Percentiles rank a stretch among this genome's conserved stretches.
Conservation (phyloP, 768 basidiomycete species). For the Stropharia rugosoannulata region DNA sequence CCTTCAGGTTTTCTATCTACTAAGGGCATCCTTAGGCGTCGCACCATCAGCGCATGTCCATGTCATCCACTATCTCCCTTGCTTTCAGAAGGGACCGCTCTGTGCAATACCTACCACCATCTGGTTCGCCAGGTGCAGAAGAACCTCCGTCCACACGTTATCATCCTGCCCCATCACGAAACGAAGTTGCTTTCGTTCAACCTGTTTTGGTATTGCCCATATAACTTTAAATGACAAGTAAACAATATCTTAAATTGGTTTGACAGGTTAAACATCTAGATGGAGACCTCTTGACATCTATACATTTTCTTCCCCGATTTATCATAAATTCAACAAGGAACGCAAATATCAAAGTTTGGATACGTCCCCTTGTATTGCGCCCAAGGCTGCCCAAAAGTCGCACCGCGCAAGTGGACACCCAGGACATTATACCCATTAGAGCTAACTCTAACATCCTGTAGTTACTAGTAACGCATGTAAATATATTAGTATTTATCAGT, state of each 20-base stretch:
- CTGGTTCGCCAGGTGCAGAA: conserved; percentile 35
- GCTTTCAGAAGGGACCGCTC: conserved; percentile 65
- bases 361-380: conserved; percentile 62
- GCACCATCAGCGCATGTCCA: conserved; percentile 73
- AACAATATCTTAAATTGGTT: conserved; percentile 1
- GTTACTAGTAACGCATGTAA: neutral
- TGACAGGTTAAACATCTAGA: conserved; percentile 80
- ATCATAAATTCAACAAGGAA: conserved; percentile 77
- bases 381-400: conserved; percentile 29
- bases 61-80: conserved; percentile 78
- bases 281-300: conserved; percentile 68
- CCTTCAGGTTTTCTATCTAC: neutral
- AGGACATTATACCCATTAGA: conserved; percentile 25
- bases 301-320: conserved; percentile 77
- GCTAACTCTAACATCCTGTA: conserved; percentile 4
- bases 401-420: conserved; percentile 20
- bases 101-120: conserved; percentile 51
- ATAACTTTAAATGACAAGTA: neutral
- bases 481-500: neutral
- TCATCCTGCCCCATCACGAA: conserved; percentile 88
- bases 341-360: conserved; percentile 84
- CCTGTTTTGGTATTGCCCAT: conserved; percentile 69
- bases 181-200: conserved; percentile 87
- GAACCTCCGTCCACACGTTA: conserved; percentile 50
- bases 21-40: conserved; percentile 33